Evolutionary conservation across 768 basidiomycete genomes (phyloP).

Genomic region (Lactifluus piperatus): DNA sequence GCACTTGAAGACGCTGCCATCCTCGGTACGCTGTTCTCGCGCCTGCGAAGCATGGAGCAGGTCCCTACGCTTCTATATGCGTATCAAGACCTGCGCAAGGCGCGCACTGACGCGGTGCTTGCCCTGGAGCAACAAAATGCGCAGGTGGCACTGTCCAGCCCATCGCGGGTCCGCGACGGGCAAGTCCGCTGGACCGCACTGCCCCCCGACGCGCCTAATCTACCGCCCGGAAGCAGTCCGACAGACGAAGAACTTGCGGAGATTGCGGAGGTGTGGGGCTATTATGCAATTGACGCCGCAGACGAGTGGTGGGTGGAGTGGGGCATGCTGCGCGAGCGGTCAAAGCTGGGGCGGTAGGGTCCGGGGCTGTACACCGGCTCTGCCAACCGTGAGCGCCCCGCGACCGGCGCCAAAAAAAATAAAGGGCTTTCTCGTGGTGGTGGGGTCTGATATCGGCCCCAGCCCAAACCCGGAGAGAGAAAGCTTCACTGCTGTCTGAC

Average conservation of each 20-base stretch:
- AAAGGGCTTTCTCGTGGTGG: not conserved
- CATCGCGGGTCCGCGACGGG: slow-evolving; percentile 2
- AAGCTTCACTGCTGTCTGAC: not conserved
- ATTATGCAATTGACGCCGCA: slow-evolving; percentile 16
- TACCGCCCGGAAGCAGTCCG: not conserved
- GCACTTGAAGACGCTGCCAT: slow-evolving; percentile 26
- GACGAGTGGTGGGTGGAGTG: slow-evolving; percentile 20
- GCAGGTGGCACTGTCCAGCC: not conserved
- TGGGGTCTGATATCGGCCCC: too few species aligned
- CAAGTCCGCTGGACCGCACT: slow-evolving; percentile 7
- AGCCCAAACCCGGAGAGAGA: not conserved
- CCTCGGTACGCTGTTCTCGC: slow-evolving; percentile 26
- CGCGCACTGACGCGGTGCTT: slow-evolving; percentile 14
- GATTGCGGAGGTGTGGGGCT: slow-evolving; percentile 13
- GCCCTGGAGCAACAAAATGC: slow-evolving; percentile 5
- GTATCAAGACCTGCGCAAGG: slow-evolving; percentile 23
- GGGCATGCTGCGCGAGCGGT: slow-evolving; percentile 15
- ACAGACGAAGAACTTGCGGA: slow-evolving; percentile 13
- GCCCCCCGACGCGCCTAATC: not conserved
- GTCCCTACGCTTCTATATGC: slow-evolving; percentile 23
- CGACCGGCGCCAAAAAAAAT: not conserved
- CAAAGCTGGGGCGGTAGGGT: not conserved
- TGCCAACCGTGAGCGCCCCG: not conserved
- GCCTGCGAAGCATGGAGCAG: slow-evolving; percentile 20
- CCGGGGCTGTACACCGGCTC: not conserved